Evolutionary conservation across 495 filamentous ascomycete species (phyloP), one percentile per base, ranked within the genome.

Genomic region (Aspergillus campestris): DNA sequence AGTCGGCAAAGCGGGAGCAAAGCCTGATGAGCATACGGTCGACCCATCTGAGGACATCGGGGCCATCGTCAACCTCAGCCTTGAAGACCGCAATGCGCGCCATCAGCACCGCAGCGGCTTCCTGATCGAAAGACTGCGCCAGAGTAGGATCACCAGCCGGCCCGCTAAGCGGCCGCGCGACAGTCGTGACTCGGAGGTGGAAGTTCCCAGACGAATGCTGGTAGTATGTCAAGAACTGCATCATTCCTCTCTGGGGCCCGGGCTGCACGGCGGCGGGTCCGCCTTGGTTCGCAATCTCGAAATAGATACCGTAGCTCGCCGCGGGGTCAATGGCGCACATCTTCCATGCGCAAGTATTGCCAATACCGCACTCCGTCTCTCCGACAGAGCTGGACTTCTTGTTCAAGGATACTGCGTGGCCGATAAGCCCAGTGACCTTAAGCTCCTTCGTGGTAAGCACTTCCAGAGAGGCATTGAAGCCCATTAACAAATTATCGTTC

Each of bases 311-410:
- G 52, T 96, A 96, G 55, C 89, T 95, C 27, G 92, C 81, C 40
- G 81, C 82, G 28, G 94, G 94, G 55, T 95, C 89, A 49, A 99
- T 95, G 47, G 87, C 88, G 57, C 92, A 97, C 89, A 99, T 96
- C 69, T 97, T 99, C 94, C 94, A 99, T 2, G 89, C 91, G 67
- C 94, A 97, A 6, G 94, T 99, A 59, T 97, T 97, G 58, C 94
- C 94, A 55, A 97, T 96, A 53, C 94, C 94, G 63, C 89, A 94
- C 61, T 99, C 94, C 0, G 92, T 97, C 70, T 99, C 94, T 36
- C 94, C 94, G 27, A 99, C 94, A 6, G 88, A 94, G 8, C 84
- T 82, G 2, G 92, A 96, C 60, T 99, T 99, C 73, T 97, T 99
- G 72, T 96, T 96, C 60, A 95, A 69, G 3, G 89, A 95, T 30